Evolutionary conservation across 140 eudicot species (phyloP), one percentile per base, ranked within the genome.

Genomic region (Senecio squalidus): DNA sequence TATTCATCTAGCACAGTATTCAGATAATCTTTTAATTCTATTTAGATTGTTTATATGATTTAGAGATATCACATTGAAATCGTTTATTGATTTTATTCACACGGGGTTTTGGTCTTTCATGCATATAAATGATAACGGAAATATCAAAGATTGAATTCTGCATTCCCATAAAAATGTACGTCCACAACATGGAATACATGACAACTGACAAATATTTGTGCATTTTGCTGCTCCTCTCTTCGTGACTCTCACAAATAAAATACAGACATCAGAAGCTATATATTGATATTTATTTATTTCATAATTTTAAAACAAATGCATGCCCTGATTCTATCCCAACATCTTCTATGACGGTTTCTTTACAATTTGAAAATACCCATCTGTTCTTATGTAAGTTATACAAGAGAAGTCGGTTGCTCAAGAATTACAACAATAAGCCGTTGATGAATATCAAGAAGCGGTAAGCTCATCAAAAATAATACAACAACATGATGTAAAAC

Each of bases 371-470:
- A 62, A 10, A 13, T 8, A 33, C 9, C 24, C 4, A 16, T 64
- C 13, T 24, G 23, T 30, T 49, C 52, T 48, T 27, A 34, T 58
- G 34, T 14, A 26, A 38, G 34, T 55, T 55, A 48, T 50, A 60
- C 55, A 69, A 38, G 15, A 69, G 5, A n/a, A 55, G 47, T 30
- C 9, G 60, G 53, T 22, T 34, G 53, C 61, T 47, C 62, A 44
- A 73, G 47, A 57, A 73, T 78, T 68, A 63, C 67, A 68, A 68
- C 51, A 70, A 38, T 58, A 50, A 23, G 73, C 63, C 53, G 58
- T 61, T 33, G 58, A 70, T 58, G 62, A 41, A 73, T n/a, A n/a
- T 31, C 55, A 18, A 43, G 24, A 71, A 24, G 13, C 45, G 55
- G 33, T 72, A 49, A 60, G 41, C 50, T 68, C 65, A 25, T 28